Conservation (phyloP, 768 basidiomycete genomes). For the Leccinum variicolor region DNA sequence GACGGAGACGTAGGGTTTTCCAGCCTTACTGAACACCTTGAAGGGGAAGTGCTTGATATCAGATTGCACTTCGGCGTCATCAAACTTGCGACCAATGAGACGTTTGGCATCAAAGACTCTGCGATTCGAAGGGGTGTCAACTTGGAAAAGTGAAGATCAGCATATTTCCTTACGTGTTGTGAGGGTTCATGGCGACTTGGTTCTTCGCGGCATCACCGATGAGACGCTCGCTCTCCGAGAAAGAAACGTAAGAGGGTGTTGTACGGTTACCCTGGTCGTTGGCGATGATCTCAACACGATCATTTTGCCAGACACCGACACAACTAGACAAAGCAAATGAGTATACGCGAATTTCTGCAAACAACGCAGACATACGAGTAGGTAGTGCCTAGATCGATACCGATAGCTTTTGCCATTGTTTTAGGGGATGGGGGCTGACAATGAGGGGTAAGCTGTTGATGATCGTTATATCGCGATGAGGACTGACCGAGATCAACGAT, state of each 20-base stretch:
- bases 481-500: slow-evolving; percentile 18
- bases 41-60: slow-evolving; percentile 94
- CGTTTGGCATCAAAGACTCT: slow-evolving; percentile 99
- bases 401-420: slow-evolving; percentile 75
- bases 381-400: slow-evolving; percentile 90
- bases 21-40: slow-evolving; percentile 78
- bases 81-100: slow-evolving; percentile 91
- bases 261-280: slow-evolving; percentile 95
- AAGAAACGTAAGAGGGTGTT: slow-evolving; percentile 94
- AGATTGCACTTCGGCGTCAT: slow-evolving; percentile 78
- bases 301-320: slow-evolving; percentile 99
- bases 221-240: slow-evolving; percentile 92
- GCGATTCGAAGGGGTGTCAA: slow-evolving; percentile 13
- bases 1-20: slow-evolving; percentile 87
- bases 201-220: slow-evolving; percentile 99
- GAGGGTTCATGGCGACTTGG: slow-evolving; percentile 97
- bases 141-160: not conserved
- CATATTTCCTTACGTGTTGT: slow-evolving; percentile 60
- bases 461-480: not conserved
- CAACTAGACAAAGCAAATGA: slow-evolving; percentile 51
- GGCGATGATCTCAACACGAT: slow-evolving; percentile 98
- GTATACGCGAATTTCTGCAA: not conserved
- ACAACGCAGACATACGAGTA: slow-evolving; percentile 63
- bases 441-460: slow-evolving; percentile 5
- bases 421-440: slow-evolving; percentile 7